Evolutionary conservation across 1,284 basidiomycete genomes (phyloP), one percentile per base, ranked within the genome.

Genomic region (Caloboletus firmus): DNA sequence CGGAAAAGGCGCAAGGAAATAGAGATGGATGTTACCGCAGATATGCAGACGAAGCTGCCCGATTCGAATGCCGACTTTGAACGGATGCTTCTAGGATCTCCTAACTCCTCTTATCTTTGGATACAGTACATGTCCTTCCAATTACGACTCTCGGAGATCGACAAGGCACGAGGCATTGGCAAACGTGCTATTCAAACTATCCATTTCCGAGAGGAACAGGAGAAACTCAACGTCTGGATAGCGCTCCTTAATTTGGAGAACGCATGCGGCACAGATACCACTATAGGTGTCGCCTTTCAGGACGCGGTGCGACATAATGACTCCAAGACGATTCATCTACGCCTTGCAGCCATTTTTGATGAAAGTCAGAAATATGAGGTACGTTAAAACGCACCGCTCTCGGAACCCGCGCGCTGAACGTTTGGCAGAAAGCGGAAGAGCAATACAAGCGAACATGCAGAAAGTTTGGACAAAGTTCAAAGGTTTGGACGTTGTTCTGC

Each of bases 41-140:
- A 93, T 57, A 85, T 95, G 77, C 91, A 93, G 52, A 85, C 80
- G 37, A 88, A 85, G 63, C 77, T 77, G n/a, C 95, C 96, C 2
- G 89, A 95, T 68, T 98, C 96, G 1, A 89, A 89, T 54, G 83
- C 90, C 44, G 96, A 99, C 68, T 99, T 98, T 65, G 97, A 99
- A 73, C 87, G 97, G 15, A 76, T 95, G 20, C 81, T 99, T 34
- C 80, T 98, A 28, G 91, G 93, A n/a, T 96, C 95, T 0, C 97
- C 97, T 5, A 95, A 98, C 72, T 98, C 94, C 13, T 99, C 98
- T 0, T 98, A 89, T 75, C 81, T 99, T 39, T 99, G 97, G 97
- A 90, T 99, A 58, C 96, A 98, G 72, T 99, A 96, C 73, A 98
- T 99, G 93, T 96, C 95, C 6, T 97, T 98, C 83, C 93, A 96